Percentiles rank a stretch among this genome's conserved stretches.
Evolutionary conservation across 2,329 filamentous ascomycete species (phyloP).

Genomic region (Ascochyta fabae): DNA sequence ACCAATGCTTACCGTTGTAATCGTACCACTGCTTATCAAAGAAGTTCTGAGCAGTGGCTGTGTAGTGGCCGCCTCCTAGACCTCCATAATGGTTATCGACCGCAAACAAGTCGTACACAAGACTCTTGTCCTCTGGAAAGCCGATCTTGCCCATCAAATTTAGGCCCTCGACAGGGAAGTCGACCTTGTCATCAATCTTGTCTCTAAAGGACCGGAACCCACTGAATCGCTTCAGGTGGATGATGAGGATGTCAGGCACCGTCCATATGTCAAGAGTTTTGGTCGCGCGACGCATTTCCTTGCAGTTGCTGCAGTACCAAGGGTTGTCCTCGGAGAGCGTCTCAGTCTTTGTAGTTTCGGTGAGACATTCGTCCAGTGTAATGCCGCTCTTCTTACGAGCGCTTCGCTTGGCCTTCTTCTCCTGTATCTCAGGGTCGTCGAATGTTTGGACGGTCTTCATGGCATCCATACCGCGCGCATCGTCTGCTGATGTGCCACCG

Average conservation of each 20-base stretch:
- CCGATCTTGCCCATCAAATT: constrained; percentile 83
- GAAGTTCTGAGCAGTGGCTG: constrained; percentile 92
- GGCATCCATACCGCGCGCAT: constrained; percentile 66
- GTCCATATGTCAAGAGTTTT: constrained; percentile 99
- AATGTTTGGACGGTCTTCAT: constrained; percentile 65
- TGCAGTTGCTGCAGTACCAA: constrained; percentile 97
- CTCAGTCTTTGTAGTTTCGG: constrained; percentile 94
- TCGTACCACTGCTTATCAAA: constrained; percentile 90
- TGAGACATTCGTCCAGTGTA: constrained; percentile 85
- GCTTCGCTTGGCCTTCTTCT: constrained; percentile 67
- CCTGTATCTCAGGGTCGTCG: constrained; percentile 65
- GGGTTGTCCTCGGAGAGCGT: constrained; percentile 93
- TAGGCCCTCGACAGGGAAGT: constrained; percentile 87
- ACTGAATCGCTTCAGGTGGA: constrained; percentile 95
- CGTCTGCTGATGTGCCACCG: constrained; percentile 50
- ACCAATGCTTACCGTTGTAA: constrained; percentile 75
- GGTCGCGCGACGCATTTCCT: constrained; percentile 87
- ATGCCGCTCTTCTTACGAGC: constrained; percentile 77
- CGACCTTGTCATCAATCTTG: constrained; percentile 88
- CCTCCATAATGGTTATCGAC: constrained; percentile 97
- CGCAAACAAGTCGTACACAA: constrained; percentile 91
- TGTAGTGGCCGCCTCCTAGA: constrained; percentile 94
- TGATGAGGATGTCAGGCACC: constrained; percentile 89
- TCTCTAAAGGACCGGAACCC: constrained; percentile 81
- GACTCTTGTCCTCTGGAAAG: constrained; percentile 78